Evolutionary conservation across 179 eudicot genomes (phyloP).

Genomic region (Actinidia chinensis): DNA sequence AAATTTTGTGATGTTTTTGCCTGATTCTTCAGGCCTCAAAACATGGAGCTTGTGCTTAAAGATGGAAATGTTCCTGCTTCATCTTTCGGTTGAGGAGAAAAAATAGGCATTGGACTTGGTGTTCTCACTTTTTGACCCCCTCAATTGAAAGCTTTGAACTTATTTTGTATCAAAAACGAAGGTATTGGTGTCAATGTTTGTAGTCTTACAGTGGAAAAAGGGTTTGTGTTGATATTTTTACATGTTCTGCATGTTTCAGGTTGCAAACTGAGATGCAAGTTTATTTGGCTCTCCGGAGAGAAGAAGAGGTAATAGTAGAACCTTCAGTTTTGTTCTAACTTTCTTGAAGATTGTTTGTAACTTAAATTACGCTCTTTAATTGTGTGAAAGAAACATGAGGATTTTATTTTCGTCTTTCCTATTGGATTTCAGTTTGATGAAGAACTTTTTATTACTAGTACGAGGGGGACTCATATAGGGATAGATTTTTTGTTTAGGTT

Average conservation of each 20-base stretch:
- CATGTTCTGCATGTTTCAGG: slow-evolving; percentile 46
- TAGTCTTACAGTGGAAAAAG: slow-evolving; percentile 6
- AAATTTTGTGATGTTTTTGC: slow-evolving; percentile 8
- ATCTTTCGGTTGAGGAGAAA: slow-evolving; percentile 70
- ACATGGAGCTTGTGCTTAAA: slow-evolving; percentile 73
- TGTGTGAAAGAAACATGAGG: not conserved
- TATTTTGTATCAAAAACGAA: slow-evolving; percentile 69
- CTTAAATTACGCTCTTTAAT: not conserved
- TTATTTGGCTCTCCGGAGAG: slow-evolving; percentile 51
- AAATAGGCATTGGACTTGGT: slow-evolving; percentile 72
- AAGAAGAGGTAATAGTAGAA: slow-evolving; percentile 44
- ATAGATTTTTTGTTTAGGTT: not conserved
- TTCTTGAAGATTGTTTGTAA: not conserved
- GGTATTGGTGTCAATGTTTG: slow-evolving; percentile 44
- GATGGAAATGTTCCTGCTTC: slow-evolving; percentile 69
- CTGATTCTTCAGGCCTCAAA: slow-evolving; percentile 57
- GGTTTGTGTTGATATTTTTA: not conserved
- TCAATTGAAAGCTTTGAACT: slow-evolving; percentile 68
- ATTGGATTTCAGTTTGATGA: not conserved
- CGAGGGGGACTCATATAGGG: not conserved
- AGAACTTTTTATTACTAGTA: not conserved
- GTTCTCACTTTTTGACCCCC: slow-evolving; percentile 67
- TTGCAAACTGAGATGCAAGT: slow-evolving; percentile 68
- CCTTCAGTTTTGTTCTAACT: slow-evolving; percentile 6
- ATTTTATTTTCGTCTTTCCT: not conserved